Base-by-base conservation (phyloP, 1,284 basidiomycete species). In the Tremellales sp. region DNA sequence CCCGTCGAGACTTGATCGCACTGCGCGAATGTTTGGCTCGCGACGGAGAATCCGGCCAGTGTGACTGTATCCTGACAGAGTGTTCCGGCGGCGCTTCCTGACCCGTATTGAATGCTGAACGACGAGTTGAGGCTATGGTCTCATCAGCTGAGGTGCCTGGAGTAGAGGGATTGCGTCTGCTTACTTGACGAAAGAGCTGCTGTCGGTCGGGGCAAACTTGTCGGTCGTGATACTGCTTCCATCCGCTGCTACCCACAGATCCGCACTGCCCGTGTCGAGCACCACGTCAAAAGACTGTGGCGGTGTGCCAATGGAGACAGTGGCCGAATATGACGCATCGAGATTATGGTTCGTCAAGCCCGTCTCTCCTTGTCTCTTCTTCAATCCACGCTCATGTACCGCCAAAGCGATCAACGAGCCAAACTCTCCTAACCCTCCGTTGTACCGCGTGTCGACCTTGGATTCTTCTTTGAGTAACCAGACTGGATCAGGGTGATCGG, bases 1-100 rank as follows among this genome's bases (percentile, higher is more conserved):
- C 63, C 63, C 7, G 56, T 24, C 27, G 69, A 68, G 40, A 77
- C 72, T 12, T 57, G 48, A 47, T 70, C 61, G 47, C 53, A 67
- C 56, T 51, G 46, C 64, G 78, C 86, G 58, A 89, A 86, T 0
- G 78, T 75, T 68, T 89, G 88, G 40, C 81, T 79, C 3, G 77
- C 62, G 2, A 91, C 83, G 7, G 79, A 78, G 70, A 89, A 91
- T 2, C 87, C 88, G 2, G 84, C 88, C 80, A 92, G 84, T 60
- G 86, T 81, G 7, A 93, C 82, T 1, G 76, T 73, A 56, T 97
- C 93, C 21, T 78, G 65, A 0, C 77, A 88, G 4, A 94, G 81
- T 3, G 65, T 64, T 12, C 93, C 93, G 0, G 74, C 63, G 0
- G 86, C 91, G 31, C 78, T 72, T 3, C 92, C 93, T 31, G 82